Evolutionary conservation across 768 basidiomycete genomes (phyloP), one percentile per base, ranked within the genome.

Genomic region (Podaxis carcinomalis): DNA sequence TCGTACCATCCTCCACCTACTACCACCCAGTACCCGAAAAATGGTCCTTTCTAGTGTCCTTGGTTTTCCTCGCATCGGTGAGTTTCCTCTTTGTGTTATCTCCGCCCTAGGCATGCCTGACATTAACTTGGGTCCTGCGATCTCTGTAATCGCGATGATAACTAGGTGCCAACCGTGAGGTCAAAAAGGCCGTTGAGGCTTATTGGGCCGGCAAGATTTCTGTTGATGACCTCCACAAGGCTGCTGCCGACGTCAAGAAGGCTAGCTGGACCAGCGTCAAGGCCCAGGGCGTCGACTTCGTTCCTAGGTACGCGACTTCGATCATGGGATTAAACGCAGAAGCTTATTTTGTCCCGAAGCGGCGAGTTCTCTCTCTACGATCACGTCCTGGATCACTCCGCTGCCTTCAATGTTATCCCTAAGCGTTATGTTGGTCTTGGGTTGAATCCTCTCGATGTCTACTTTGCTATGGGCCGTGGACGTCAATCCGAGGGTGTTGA

Each of bases 341-440:
- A 46, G 39, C 39, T 61, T 57, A 63, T 67, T 47, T 64, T 61
- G 62, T 62, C 46, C 56, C 62, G 56, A 52, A 99, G 97, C 70
- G 96, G 96, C 70, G 97, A 98, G 73, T 99, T 99, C 77, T 91
- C 97, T 36, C 87, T 99, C 64, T 99, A 98, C 75, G 96, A 98
- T 77, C 96, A 98, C 75, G 93, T 98, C 73, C 88, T 98, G 69
- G 96, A 98, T 79, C 94, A 96, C 79, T 94, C 94, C 65, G 86
- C 89, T 63, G 88, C 91, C 49, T 96, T 99, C 85, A 97, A 98
- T 74, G 93, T 90, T 70, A 92, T 99, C 75, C 96, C 96, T 67
- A 87, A 92, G 77, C 92, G 95, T 67, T 99, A 98, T 75, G 78
- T 85, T 62, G 89, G 90, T 56, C 89, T 92, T 66, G 87, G 88